Conservation (phyloP, 2,329 filamentous ascomycete species). For the Neofusicoccum umdonicola region DNA sequence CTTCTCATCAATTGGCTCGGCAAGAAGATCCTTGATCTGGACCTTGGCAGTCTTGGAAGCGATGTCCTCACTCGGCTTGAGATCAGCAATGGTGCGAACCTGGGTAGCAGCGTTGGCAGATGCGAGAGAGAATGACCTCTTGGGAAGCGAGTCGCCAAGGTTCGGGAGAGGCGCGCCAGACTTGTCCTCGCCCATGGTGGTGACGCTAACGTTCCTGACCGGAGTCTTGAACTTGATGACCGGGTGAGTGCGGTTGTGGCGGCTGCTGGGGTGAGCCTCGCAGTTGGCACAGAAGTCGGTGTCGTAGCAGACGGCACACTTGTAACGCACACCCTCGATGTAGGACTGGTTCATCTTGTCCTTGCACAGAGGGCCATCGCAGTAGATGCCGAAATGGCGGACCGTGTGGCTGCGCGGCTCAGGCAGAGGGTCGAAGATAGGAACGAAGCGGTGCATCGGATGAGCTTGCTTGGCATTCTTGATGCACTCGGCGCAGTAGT, state of each 20-base stretch:
- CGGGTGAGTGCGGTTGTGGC: constrained; percentile 93
- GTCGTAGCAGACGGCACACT: constrained; percentile 94
- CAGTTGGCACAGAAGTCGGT: constrained; percentile 93
- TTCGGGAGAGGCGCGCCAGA: constrained; percentile 62
- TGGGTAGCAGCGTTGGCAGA: constrained; percentile 54
- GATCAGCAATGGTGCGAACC: constrained; percentile 61
- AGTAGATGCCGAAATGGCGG: constrained; percentile 83
- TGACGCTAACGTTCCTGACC: constrained; percentile 82
- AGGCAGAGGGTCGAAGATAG: constrained; percentile 73
- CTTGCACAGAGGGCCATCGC: constrained; percentile 86
- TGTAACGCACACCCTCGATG: constrained; percentile 87
- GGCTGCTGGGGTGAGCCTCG: constrained; percentile 80
- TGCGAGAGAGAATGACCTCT: constrained; percentile 53
- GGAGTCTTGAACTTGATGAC: constrained; percentile 96
- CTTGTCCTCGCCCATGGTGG: constrained; percentile 74
- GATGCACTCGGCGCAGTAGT: constrained; percentile 81
- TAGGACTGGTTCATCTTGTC: constrained; percentile 53
- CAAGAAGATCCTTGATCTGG: constrained; percentile 38
- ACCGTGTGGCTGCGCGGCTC: constrained; percentile 46
- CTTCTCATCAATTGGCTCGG: constrained; percentile 37
- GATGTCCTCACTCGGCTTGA: constrained; percentile 57
- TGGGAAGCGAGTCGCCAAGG: constrained; percentile 65
- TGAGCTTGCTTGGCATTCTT: constrained; percentile 67
- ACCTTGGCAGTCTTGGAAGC: constrained; percentile 39
- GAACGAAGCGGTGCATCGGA: constrained; percentile 81